Conservation (phyloP, 106 monocot species). For the Platanthera guangdongensis region DNA sequence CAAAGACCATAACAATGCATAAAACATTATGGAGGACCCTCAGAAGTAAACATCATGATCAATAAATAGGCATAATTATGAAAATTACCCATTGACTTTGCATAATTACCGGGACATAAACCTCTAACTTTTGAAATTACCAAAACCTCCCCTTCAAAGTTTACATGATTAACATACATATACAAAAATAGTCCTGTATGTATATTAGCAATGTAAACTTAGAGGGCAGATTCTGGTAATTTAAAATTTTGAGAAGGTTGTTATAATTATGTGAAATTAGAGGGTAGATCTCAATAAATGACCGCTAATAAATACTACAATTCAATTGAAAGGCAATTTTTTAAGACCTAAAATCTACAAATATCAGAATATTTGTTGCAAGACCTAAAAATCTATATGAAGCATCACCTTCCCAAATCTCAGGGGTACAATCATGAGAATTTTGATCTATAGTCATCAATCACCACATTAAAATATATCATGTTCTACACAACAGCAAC, state of each 20-base stretch:
- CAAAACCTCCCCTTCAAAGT: too few species aligned
- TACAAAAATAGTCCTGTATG: too few species aligned
- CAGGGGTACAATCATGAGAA: not conserved
- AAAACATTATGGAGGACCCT: not conserved
- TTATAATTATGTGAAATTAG: too few species aligned
- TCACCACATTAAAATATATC: not conserved
- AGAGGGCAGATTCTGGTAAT: too few species aligned
- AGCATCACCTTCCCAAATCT: not conserved
- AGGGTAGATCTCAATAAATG: too few species aligned
- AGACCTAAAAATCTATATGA: not conserved
- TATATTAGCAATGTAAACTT: too few species aligned
- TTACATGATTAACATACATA: too few species aligned
- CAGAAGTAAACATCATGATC: not conserved
- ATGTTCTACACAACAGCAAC: not conserved
- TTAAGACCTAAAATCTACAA: not conserved
- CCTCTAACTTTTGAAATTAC: not conserved
- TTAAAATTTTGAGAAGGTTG: too few species aligned
- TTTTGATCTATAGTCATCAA: not conserved
- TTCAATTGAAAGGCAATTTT: not conserved
- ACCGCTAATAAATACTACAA: not conserved
- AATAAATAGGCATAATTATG: not conserved
- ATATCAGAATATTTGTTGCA: not conserved
- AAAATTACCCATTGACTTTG: not conserved
- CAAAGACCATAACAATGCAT: not conserved
- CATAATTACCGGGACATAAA: not conserved